phyloP scores from a whole-genome alignment of 225 moss, liverwort and hornwort genomes.

The Bryum argenteum region DNA sequence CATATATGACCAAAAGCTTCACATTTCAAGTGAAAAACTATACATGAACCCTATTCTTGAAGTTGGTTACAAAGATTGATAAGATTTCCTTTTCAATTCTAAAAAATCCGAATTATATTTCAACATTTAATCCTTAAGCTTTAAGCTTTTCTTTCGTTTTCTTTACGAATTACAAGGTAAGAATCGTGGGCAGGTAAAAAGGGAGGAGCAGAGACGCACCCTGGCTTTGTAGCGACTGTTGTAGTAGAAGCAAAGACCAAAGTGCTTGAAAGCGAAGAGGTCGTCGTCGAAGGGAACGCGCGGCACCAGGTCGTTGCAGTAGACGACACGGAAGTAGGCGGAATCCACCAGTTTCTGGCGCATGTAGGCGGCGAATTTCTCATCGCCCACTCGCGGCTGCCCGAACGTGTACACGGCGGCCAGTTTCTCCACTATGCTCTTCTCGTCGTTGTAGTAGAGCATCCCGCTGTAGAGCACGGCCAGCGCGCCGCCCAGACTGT shows the following conservation, averaged over 20 bases:
- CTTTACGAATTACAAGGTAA: too few species aligned
- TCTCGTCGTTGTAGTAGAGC: conserved; percentile 53
- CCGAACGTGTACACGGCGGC: conserved; percentile 71
- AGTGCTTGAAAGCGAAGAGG: conserved; percentile 62
- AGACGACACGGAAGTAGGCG: conserved; percentile 61
- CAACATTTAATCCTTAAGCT: too few species aligned
- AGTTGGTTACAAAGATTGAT: too few species aligned
- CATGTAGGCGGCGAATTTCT: conserved; percentile 16
- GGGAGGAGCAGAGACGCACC: conserved; percentile 27
- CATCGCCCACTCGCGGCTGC: conserved; percentile 65
- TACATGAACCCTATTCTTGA: too few species aligned
- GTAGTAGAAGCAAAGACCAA: conserved; percentile 62
- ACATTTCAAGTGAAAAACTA: too few species aligned
- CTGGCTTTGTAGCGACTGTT: conserved; percentile 33
- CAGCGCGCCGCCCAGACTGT: conserved; percentile 73
- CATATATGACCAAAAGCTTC: too few species aligned
- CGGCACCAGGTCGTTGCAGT: conserved; percentile 64
- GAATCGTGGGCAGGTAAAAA: too few species aligned
- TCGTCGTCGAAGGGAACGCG: conserved; percentile 60
- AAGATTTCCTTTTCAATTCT: too few species aligned
- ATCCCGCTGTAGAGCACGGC: conserved; percentile 53
- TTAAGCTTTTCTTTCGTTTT: too few species aligned
- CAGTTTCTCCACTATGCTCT: conserved; percentile 30
- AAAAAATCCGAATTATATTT: too few species aligned
- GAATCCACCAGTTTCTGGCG: neutral